phyloP scores from a whole-genome alignment of 2,329 filamentous ascomycete genomes.

The Didymellaceae sp. region DNA sequence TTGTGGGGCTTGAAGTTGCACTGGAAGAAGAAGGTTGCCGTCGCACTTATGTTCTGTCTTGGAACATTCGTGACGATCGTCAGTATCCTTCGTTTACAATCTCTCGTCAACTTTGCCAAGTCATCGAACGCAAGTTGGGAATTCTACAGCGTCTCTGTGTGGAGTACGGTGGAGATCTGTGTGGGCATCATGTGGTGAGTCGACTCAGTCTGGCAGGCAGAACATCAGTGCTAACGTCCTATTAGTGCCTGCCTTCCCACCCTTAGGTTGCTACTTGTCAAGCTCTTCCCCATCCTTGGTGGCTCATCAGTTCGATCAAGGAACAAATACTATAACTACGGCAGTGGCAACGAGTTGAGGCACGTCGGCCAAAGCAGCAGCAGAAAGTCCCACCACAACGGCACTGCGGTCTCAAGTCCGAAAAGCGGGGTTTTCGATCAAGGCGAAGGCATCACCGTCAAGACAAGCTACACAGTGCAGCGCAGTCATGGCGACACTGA shows the following conservation, averaged over 20 bases:
- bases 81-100: slow-evolving; percentile 53
- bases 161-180: slow-evolving; percentile 53
- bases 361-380: slow-evolving; percentile 19
- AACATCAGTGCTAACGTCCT: background rate
- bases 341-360: slow-evolving; percentile 30
- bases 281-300: slow-evolving; percentile 44
- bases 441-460: slow-evolving; percentile 26
- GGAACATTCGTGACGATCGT: slow-evolving; percentile 53
- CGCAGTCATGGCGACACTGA: slow-evolving; percentile 25
- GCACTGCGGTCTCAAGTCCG: slow-evolving; percentile 6
- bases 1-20: slow-evolving; percentile 42
- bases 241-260: slow-evolving; percentile 51
- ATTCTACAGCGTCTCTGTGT: slow-evolving; percentile 50
- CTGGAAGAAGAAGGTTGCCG: slow-evolving; percentile 49
- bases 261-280: slow-evolving; percentile 47
- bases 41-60: slow-evolving; percentile 50
- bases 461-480: slow-evolving; percentile 29
- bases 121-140: slow-evolving; percentile 52
- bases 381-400: slow-evolving; percentile 14
- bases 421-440: slow-evolving; percentile 8
- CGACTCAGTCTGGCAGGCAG: background rate
- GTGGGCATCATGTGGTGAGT: slow-evolving; percentile 51
- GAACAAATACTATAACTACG: slow-evolving; percentile 35
- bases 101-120: slow-evolving; percentile 52
- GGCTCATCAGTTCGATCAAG: slow-evolving; percentile 41